Evolutionary conservation across 495 filamentous ascomycete species (phyloP), one percentile per base, ranked within the genome.

Genomic region (Jackrogersella multiformis): DNA sequence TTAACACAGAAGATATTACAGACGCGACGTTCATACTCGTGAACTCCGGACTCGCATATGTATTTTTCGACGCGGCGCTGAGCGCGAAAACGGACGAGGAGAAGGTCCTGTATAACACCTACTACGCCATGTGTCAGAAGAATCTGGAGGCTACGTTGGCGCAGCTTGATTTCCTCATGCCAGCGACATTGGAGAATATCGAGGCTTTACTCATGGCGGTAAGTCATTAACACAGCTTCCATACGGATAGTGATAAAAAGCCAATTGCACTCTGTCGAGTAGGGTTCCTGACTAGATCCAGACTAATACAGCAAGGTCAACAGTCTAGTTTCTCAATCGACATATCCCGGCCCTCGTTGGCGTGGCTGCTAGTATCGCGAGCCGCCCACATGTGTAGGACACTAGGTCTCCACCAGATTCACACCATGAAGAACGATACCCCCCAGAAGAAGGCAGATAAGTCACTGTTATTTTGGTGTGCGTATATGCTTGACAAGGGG

Each of bases 361-460:
- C 84, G n/a, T 86, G 87, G 82, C 81, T 85, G 2, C 73, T 91
- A 23, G 83, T 80, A n/a, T 82, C 84, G 0, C 80, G 77, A 1
- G 88, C 88, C 1, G 81, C 82, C 10, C 80, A 81, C 7, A 78
- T 90, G 51, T 89, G 87, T 70, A 86, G 89, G 61, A 86, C 80
- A 0, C 80, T 90, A 0, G 89, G 88, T 10, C 89, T 87, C 59
- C 88, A 92, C 68, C 86, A 87, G 18, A 70, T 79, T 0, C 79
- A 80, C 5, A 80, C 79, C 1, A 85, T 84, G 78, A 80, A 84
- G 15, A 63, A 81, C 42, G 82, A 86, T 38, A 73, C 63, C 2
- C 59, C 64, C 0, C 46, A 72, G 20, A 73, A 79, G 24, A 77
- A 75, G 23, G 74, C 80, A 6, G 59, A 78, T 28, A 80, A 80